phyloP scores from a whole-genome alignment of 1,284 basidiomycete genomes.

The Hypsizygus ulmarius region DNA sequence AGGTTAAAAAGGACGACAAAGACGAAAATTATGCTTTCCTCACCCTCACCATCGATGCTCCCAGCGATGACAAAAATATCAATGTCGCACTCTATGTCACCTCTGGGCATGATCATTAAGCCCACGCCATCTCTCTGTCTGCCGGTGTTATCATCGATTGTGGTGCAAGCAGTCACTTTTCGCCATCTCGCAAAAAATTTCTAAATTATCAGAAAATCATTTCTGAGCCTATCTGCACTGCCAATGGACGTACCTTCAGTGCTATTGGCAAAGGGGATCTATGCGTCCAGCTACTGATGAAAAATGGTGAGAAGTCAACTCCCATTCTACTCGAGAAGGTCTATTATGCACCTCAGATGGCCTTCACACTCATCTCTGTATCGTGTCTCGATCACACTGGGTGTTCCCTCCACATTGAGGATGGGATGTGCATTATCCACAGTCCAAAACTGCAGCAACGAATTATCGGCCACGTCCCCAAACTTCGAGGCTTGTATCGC shows the following conservation, averaged over 20 bases:
- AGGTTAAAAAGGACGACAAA: conserved; percentile 5
- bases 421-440: conserved; percentile 21
- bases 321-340: conserved; percentile 28
- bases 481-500: conserved; percentile 27
- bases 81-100: conserved; percentile 4
- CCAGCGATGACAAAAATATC: neutral
- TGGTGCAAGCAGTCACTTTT: conserved; percentile 6
- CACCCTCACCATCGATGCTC: conserved; percentile 1
- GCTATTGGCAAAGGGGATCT: conserved; percentile 21
- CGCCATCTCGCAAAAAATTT: conserved; percentile 9
- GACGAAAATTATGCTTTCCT: conserved; percentile 5
- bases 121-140: neutral
- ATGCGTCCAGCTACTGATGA: conserved; percentile 18
- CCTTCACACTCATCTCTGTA: conserved; percentile 34
- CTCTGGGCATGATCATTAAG: conserved; percentile 5
- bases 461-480: conserved; percentile 24
- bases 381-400: conserved; percentile 24
- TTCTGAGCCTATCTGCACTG: conserved; percentile 17
- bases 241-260: conserved; percentile 9
- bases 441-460: conserved; percentile 11
- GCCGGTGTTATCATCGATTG: conserved; percentile 8
- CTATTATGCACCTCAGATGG: conserved; percentile 33
- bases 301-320: conserved; percentile 16
- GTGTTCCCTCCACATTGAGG: conserved; percentile 21
- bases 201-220: conserved; percentile 18